Percentiles rank a stretch among this genome's conserved stretches.
Evolutionary conservation across 106 monocot species (phyloP).

Genomic region (Dioscorea zingiberensis): DNA sequence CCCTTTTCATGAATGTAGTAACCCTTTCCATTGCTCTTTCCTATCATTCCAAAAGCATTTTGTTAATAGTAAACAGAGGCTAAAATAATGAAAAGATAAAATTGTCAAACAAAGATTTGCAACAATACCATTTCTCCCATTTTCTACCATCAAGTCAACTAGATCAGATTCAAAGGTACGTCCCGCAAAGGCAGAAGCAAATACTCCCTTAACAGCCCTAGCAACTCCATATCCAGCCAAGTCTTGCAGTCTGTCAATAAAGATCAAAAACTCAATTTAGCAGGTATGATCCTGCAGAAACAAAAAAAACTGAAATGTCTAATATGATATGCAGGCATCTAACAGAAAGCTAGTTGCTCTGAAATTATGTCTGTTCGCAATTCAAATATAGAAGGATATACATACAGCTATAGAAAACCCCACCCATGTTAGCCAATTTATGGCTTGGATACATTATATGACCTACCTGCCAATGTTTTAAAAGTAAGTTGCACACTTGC

Average conservation of each 20-base stretch:
- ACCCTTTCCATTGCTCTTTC: conserved; percentile 86
- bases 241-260: conserved; percentile 66
- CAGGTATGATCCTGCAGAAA: too few species aligned
- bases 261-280: too few species aligned
- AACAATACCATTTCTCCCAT: conserved; percentile 58
- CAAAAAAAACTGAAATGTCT: too few species aligned
- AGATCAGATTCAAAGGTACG: conserved; percentile 51
- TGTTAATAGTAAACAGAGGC: neutral
- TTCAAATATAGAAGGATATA: too few species aligned
- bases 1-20: conserved; percentile 89
- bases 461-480: too few species aligned
- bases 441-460: too few species aligned
- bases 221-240: conserved; percentile 94
- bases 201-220: conserved; percentile 67
- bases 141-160: conserved; percentile 61
- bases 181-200: conserved; percentile 51
- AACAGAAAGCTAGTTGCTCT: too few species aligned
- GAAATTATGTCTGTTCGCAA: too few species aligned
- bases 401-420: too few species aligned
- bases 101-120: neutral
- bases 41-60: conserved; percentile 24
- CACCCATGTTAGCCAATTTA: too few species aligned
- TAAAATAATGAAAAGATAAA: neutral
- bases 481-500: too few species aligned
- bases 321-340: too few species aligned